Percentiles rank a stretch among this genome's conserved stretches.
Conservation (phyloP, 148 eudicot genomes). For the Chenopodium album region DNA sequence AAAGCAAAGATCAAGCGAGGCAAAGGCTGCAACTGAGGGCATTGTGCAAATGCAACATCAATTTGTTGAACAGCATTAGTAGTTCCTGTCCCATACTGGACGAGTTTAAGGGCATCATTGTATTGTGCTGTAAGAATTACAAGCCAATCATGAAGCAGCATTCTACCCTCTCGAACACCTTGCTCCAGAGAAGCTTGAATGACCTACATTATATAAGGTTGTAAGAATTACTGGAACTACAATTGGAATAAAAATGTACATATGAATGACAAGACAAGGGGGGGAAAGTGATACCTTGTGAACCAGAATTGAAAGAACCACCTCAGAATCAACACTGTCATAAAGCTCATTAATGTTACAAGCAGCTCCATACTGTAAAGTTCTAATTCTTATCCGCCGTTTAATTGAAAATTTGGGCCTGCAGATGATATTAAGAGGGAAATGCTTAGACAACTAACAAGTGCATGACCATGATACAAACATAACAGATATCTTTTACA, state of each 20-base stretch:
- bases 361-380: slow-evolving; percentile 78
- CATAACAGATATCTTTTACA: not conserved
- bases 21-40: slow-evolving; percentile 88
- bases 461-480: not conserved
- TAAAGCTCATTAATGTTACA: slow-evolving; percentile 84
- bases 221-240: not conserved
- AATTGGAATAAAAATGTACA: not conserved
- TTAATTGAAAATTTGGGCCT: slow-evolving; percentile 69
- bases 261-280: not conserved
- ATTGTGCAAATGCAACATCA: slow-evolving; percentile 80
- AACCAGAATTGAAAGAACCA: slow-evolving; percentile 83
- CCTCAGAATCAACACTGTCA: slow-evolving; percentile 96
- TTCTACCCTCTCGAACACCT: slow-evolving; percentile 95
- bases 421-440: slow-evolving; percentile 31
- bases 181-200: slow-evolving; percentile 85
- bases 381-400: slow-evolving; percentile 84
- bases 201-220: slow-evolving; percentile 52
- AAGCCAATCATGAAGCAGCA: slow-evolving; percentile 94
- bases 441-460: not conserved
- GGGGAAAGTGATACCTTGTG: slow-evolving; percentile 59
- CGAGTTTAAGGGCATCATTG: slow-evolving; percentile 72
- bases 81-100: slow-evolving; percentile 53
- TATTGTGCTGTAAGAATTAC: slow-evolving; percentile 93
- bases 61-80: slow-evolving; percentile 49
- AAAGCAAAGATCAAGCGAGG: slow-evolving; percentile 94